Percentiles rank a stretch among this genome's conserved stretches.
Evolutionary conservation across 169 alveolate genomes (phyloP).

Genomic region (Plasmodium gallinaceum): DNA sequence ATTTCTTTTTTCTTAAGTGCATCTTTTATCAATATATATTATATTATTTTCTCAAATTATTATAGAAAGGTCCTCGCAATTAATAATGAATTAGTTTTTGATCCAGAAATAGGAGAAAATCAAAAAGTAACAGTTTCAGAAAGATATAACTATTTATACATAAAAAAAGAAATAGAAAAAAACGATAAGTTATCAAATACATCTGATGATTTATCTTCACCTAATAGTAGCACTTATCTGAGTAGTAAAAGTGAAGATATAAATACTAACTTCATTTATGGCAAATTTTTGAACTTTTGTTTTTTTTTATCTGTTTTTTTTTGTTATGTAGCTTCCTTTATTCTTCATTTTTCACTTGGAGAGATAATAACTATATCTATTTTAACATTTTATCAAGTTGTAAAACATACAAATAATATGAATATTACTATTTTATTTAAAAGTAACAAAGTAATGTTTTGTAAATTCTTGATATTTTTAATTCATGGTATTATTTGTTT

Average conservation of each 20-base stretch:
- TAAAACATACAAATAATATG: slow-evolving; percentile 50
- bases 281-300: slow-evolving; percentile 27
- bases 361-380: slow-evolving; percentile 46
- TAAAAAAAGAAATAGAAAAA: slow-evolving; percentile 48
- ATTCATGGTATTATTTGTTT: slow-evolving; percentile 31
- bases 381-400: slow-evolving; percentile 63
- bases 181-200: slow-evolving; percentile 58
- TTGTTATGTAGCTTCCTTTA: slow-evolving; percentile 15
- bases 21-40: slow-evolving; percentile 54
- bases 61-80: slow-evolving; percentile 27
- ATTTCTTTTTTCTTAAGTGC: slow-evolving; percentile 40
- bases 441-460: slow-evolving; percentile 24
- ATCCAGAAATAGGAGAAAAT: slow-evolving; percentile 24
- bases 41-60: slow-evolving; percentile 31
- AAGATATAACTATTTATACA: slow-evolving; percentile 39
- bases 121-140: slow-evolving; percentile 60
- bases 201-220: slow-evolving; percentile 60
- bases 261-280: slow-evolving; percentile 38
- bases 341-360: slow-evolving; percentile 53
- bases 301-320: slow-evolving; percentile 56
- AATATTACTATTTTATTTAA: slow-evolving; percentile 18
- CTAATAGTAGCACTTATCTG: slow-evolving; percentile 29
- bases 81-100: slow-evolving; percentile 36
- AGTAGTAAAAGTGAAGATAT: slow-evolving; percentile 74
- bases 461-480: slow-evolving; percentile 29